Conservation (phyloP, 352 stramenopile species). For the Pythium apleroticum region DNA sequence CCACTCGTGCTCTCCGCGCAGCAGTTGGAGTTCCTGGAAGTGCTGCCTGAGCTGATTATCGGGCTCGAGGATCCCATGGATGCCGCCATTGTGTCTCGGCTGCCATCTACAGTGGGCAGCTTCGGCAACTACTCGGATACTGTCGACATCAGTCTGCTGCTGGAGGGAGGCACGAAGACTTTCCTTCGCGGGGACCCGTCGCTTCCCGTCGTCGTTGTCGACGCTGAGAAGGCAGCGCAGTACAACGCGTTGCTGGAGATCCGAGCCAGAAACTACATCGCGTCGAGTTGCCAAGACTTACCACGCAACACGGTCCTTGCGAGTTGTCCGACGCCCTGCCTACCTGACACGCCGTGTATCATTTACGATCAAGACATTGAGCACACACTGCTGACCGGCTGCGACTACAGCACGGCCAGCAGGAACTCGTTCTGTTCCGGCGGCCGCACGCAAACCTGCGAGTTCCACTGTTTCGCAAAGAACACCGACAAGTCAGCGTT, state of each 20-base stretch:
- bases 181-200: neutral
- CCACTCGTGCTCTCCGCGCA: neutral
- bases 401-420: too few species aligned
- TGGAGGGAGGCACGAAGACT: neutral
- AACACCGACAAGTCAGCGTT: too few species aligned
- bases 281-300: neutral
- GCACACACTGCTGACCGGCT: too few species aligned
- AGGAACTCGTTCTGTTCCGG: too few species aligned
- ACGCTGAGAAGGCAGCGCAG: neutral
- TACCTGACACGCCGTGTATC: too few species aligned
- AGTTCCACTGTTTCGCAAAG: too few species aligned
- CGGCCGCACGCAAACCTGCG: too few species aligned
- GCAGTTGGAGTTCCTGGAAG: neutral
- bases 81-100: neutral
- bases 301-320: too few species aligned
- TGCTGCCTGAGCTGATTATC: neutral
- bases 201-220: neutral
- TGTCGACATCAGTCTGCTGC: neutral
- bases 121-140: neutral
- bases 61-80: neutral
- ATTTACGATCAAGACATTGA: too few species aligned
- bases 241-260: neutral
- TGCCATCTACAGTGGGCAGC: neutral
- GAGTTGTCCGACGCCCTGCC: too few species aligned
- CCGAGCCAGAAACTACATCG: neutral